Evolutionary conservation across 2,329 filamentous ascomycete species (phyloP), one percentile per base, ranked within the genome.

Genomic region (Ophiostoma sp.): DNA sequence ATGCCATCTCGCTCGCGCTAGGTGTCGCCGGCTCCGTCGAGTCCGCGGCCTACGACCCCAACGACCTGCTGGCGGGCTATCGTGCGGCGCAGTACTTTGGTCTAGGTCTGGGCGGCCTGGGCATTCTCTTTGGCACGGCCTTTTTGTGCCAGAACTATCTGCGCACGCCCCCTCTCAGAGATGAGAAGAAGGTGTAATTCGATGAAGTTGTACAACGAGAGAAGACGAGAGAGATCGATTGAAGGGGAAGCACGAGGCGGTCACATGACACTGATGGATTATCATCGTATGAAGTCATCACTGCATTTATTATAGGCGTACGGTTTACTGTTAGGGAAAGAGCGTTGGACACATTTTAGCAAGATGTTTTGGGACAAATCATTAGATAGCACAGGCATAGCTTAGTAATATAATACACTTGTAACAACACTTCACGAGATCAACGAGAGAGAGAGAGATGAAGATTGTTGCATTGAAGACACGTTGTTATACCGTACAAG

Each of bases 11-110:
- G 1, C 76, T 90, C 2, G 87, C 85, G 0, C 79, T 91, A 0
- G 89, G 88, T 0, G 82, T 91, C 63, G 87, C 87, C 0, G 87
- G 87, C 0, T 89, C 86, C 0, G 82, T 89, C 2, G 86, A 90
- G 73, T 76, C 77, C 0, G 76, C 79, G 5, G 74, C 80, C 0
- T 73, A 74, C 58, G 68, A 68, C 3, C 72, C 73, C 0, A 67
- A 73, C 45, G 73, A 78, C 58, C 67, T 75, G 44, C 69, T 80
- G 11, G 72, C 40, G 5, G 79, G 78, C 0, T 79, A 77, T 70
- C 74, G 77, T 1, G 79, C 77, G 5, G 78, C 77, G 1, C 74
- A 80, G 70, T 80, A 79, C 68, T 78, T 82, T 72, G 80, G 78
- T 5, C 74, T 81, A 2, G 80, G 79, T 0, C 71, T 82, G 4